Evolutionary conservation across 805 yeast genomes (phyloP), one percentile per base, ranked within the genome.

Genomic region (Kodamaea fukazawae): DNA sequence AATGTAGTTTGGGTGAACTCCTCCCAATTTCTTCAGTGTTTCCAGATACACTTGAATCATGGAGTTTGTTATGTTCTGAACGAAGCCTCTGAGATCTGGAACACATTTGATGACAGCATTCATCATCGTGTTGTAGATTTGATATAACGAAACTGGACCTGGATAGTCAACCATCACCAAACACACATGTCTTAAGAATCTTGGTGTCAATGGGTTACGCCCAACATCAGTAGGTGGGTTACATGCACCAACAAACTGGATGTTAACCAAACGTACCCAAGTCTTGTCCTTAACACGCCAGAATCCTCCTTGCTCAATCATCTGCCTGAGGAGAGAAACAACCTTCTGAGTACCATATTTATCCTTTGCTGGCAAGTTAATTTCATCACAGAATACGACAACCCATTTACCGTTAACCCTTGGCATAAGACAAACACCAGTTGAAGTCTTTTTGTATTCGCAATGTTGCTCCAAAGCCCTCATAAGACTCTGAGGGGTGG

Each of bases 171-270:
- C 84, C 76, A 79, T 75, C 0, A 91, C 48, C 4, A 87, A 66
- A 1, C 83, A 61, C 2, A 77, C 67, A 50, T 82, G 90, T 4
- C 95, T 69, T 33, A 85, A 58, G 49, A 90, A 82, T 31, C 96
- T 63, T 7, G 65, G 53, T 1, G 79, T 65, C 15, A 91, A 54
- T 2, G 55, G 56, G 8, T 73, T 65, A 44, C 98, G 71, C 0
- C 96, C 96, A 3, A 79, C 76, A 58, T 86, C 95, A 0, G 81
- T 71, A 0, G 96, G 82, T 1, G 96, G 93, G 53, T 91, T 91
- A 58, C 98, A 91, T 0, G 98, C 97, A 7, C 95, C 97, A n/a
- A 89, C 93, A 62, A 91, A 72, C 53, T 85, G 95, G 18, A 91
- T 69, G 33, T 80, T 72, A 12, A 71, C 65, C 7, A 88, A 44